phyloP scores from a whole-genome alignment of 345 rosid species.

The Kandelia obovata region DNA sequence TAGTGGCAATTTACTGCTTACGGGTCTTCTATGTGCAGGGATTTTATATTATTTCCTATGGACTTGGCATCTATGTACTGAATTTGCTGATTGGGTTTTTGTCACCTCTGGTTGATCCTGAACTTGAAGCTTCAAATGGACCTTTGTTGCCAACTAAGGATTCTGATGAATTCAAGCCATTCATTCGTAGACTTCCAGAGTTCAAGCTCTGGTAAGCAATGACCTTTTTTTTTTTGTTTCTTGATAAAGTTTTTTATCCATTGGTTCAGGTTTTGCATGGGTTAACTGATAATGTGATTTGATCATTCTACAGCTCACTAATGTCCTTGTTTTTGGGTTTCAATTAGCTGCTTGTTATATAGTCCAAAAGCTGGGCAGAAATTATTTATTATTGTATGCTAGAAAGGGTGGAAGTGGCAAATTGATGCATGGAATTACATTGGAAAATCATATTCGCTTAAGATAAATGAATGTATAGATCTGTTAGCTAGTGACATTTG shows the following conservation, averaged over 20 bases:
- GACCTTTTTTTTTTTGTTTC: neutral
- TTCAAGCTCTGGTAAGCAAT: slow-evolving; percentile 81
- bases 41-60: slow-evolving; percentile 74
- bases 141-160: slow-evolving; percentile 71
- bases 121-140: slow-evolving; percentile 59
- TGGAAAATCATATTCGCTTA: too few species aligned
- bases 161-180: slow-evolving; percentile 90
- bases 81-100: slow-evolving; percentile 82
- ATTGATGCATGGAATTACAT: too few species aligned
- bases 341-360: too few species aligned
- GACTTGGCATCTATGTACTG: slow-evolving; percentile 78
- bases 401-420: too few species aligned
- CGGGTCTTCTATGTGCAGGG: slow-evolving; percentile 71
- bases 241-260: neutral
- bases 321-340: neutral
- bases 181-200: slow-evolving; percentile 85
- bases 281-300: neutral
- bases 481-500: too few species aligned
- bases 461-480: too few species aligned
- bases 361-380: too few species aligned
- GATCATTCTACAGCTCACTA: neutral
- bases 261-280: neutral
- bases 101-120: slow-evolving; percentile 88
- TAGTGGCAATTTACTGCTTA: slow-evolving; percentile 44
- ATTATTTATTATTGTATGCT: too few species aligned